Evolutionary conservation across 2,329 filamentous ascomycete genomes (phyloP).

Genomic region (Alternaria sp.): DNA sequence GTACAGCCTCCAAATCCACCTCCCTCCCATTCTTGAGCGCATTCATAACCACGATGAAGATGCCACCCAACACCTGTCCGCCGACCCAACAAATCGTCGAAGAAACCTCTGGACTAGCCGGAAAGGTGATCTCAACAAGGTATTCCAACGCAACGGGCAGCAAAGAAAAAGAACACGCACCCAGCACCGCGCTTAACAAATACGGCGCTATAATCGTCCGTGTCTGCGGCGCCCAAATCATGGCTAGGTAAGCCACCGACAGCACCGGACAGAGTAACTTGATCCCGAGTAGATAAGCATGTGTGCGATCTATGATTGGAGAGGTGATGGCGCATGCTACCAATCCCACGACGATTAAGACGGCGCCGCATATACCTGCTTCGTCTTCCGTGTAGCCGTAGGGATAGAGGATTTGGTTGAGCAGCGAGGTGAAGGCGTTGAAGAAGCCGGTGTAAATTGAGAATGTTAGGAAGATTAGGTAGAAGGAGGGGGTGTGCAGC

Average conservation of each 20-base stretch:
- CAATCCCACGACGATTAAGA: constrained; percentile 89
- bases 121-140: constrained; percentile 85
- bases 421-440: constrained; percentile 85
- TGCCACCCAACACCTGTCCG: constrained; percentile 83
- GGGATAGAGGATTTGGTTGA: constrained; percentile 89
- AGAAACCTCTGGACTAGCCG: constrained; percentile 84
- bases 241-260: constrained; percentile 74
- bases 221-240: constrained; percentile 81
- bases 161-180: constrained; percentile 79
- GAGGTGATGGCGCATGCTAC: constrained; percentile 77
- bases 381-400: constrained; percentile 85
- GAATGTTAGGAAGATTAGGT: constrained; percentile 83
- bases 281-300: constrained; percentile 77
- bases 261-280: constrained; percentile 79
- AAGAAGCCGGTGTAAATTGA: constrained; percentile 88
- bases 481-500: constrained; percentile 72
- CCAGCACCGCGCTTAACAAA: constrained; percentile 76
- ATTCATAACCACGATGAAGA: constrained; percentile 85
- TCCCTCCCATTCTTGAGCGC: constrained; percentile 64
- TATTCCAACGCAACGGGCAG: constrained; percentile 88
- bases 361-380: constrained; percentile 86
- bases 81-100: constrained; percentile 84
- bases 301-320: constrained; percentile 85
- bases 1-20: constrained; percentile 42
- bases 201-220: constrained; percentile 72